Evolutionary conservation across 139 green algal species (phyloP), one percentile per base, ranked within the genome.

Genomic region (Edaphochlamys debaryana): DNA sequence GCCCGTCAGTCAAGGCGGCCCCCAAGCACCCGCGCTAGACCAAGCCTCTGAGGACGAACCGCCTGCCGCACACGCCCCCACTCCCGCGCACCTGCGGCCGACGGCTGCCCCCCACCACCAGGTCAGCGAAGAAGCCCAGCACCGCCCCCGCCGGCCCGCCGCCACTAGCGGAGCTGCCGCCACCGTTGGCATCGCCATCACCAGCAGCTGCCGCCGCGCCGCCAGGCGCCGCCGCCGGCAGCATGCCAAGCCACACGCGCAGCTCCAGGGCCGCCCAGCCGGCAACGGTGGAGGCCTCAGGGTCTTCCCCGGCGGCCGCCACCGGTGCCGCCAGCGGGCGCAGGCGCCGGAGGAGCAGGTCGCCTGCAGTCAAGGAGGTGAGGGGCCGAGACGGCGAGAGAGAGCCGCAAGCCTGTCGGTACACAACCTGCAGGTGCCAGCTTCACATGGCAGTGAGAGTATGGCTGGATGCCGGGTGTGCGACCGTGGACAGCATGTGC

Each of bases 91-190:
- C 89, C 67, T 91, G 81, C 0, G 90, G 87, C 3, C 85, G 80
- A 23, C 90, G 67, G 60, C 80, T 82, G 42, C 86, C 52, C 9
- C 66, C 54, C 58, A 84, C 78, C 17, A 93, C 1, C 2, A 85
- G 62, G 32, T 93, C 90, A 1, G 38, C 42, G n/a, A 93, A 45
- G 75, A 93, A 93, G 48, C 15, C 32, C 32, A n/a, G 20, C 29
- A 62, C 52, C 2, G 85, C 84, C 37, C n/a, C 67, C 76, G 2
- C 19, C 56, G 17, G 23, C 56, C 13, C 52, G 52, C n/a, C n/a
- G n/a, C n/a, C 17, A 27, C 52, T 27, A 27, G n/a, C 1, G 71
- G 6, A 0, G 34, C 52, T 13, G 41, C 45, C 40, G n/a, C n/a
- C n/a, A n/a, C n/a, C n/a, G n/a, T n/a, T n/a, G n/a, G n/a, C n/a